Percentiles rank a stretch among this genome's conserved stretches.
These are phyloP conservation scores for Pyronema omphalodes DNA, from an alignment of 495 filamentous ascomycete genomes.

Conservation along the genomic window DNA sequence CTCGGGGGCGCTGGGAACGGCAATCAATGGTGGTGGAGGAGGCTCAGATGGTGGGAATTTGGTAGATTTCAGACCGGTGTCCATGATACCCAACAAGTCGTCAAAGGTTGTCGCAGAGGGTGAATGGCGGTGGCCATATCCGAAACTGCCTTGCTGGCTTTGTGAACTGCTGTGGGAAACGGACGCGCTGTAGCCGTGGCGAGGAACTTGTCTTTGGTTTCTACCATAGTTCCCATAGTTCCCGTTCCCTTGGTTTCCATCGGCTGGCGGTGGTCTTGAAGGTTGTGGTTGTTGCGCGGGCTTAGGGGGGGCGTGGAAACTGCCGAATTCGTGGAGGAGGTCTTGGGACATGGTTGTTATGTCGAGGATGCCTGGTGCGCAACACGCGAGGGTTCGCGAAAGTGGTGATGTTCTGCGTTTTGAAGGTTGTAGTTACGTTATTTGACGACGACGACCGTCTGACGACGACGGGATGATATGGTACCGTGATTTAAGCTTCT, in stretches of 20 bases:
- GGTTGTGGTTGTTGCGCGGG: constrained; percentile 2
- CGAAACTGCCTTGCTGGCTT: not conserved
- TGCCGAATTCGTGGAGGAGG: constrained; percentile 20
- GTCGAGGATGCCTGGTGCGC: too few relatives aligned
- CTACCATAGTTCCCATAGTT: too few relatives aligned
- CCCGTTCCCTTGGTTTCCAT: not conserved
- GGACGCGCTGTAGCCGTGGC: constrained; percentile 1
- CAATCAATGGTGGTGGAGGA: not conserved
- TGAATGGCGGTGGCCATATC: constrained; percentile 18
- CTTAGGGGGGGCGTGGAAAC: constrained; percentile 9
- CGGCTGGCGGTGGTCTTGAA: not conserved
- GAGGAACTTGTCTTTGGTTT: constrained; percentile 9
- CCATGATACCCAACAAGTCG: constrained; percentile 16
- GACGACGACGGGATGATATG: too few relatives aligned
- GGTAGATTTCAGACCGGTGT: not conserved
- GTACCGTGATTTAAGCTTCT: too few relatives aligned
- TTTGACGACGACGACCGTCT: too few relatives aligned
- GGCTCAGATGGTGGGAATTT: not conserved
- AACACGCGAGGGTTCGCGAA: too few relatives aligned
- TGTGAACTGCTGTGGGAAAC: not conserved
- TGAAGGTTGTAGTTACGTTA: not conserved
- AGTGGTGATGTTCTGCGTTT: too few relatives aligned
- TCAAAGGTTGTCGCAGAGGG: constrained; percentile 21
- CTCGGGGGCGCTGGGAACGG: not conserved
- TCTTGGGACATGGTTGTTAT: constrained; percentile 21